Evolutionary conservation across 805 yeast species (phyloP).

Genomic region (Candida chauliodis): DNA sequence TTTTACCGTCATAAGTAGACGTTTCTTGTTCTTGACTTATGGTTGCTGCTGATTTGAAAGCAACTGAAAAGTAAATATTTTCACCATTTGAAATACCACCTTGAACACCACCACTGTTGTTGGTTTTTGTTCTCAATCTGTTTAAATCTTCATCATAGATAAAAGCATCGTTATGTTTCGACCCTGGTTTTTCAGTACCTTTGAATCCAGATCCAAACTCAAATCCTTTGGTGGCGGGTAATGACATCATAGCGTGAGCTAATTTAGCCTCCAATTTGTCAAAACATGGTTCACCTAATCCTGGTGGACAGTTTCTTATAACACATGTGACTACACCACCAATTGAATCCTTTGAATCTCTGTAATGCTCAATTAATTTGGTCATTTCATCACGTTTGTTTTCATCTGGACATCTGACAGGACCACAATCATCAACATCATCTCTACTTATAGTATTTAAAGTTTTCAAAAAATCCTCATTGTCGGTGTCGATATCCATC

Average conservation of each 20-base stretch:
- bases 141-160: conserved; percentile 54
- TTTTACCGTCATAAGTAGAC: conserved; percentile 81
- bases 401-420: conserved; percentile 90
- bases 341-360: conserved; percentile 86
- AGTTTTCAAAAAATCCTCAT: conserved; percentile 60
- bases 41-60: conserved; percentile 98
- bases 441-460: conserved; percentile 82
- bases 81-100: conserved; percentile 99
- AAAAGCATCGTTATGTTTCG: conserved; percentile 90
- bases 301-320: conserved; percentile 86
- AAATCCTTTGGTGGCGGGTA: conserved; percentile 97
- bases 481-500: conserved; percentile 70
- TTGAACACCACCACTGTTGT: conserved; percentile 95
- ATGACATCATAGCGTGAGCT: conserved; percentile 97
- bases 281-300: conserved; percentile 97
- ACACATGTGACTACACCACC: conserved; percentile 99
- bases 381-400: conserved; percentile 73
- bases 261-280: conserved; percentile 93
- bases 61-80: conserved; percentile 87
- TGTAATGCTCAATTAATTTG: conserved; percentile 78
- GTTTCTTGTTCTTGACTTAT: conserved; percentile 91
- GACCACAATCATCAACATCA: conserved; percentile 80
- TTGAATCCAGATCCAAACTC: conserved; percentile 96
- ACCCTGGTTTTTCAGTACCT: conserved; percentile 88
- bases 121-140: conserved; percentile 78